Percentiles rank a stretch among this genome's conserved stretches.
Conservation (phyloP, 345 rosid species). For the Luvunga scandens region DNA sequence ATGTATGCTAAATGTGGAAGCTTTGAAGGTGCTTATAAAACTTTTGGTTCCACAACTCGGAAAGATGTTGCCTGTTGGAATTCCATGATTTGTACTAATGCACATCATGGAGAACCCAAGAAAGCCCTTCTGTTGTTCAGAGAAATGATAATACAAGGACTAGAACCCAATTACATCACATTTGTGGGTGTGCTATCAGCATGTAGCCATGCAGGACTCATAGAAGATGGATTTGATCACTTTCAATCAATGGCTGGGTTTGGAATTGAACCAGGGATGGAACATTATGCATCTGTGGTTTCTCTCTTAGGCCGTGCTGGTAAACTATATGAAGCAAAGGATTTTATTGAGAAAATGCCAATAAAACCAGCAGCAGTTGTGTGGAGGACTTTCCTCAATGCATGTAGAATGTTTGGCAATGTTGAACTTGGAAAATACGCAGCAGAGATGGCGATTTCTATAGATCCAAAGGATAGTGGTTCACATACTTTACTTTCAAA, state of each 20-base stretch:
- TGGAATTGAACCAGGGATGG: conserved; percentile 59
- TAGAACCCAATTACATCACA: conserved; percentile 63
- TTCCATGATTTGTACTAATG: conserved; percentile 61
- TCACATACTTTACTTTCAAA: conserved; percentile 61
- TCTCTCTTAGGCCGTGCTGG: conserved; percentile 67
- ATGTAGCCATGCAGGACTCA: conserved; percentile 68
- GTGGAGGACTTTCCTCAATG: conserved; percentile 78
- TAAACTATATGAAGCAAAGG: conserved; percentile 56
- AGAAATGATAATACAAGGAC: conserved; percentile 48
- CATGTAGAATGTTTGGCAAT: conserved; percentile 45
- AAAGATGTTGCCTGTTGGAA: conserved; percentile 72
- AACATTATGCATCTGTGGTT: conserved; percentile 68
- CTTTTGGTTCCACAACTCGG: conserved; percentile 35
- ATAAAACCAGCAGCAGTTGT: conserved; percentile 44
- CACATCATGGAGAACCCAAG: conserved; percentile 66
- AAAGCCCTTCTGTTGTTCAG: conserved; percentile 55
- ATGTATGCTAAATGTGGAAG: conserved; percentile 87
- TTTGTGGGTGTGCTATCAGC: conserved; percentile 75
- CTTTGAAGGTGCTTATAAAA: conserved; percentile 49
- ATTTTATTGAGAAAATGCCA: conserved; percentile 58
- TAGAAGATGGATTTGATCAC: conserved; percentile 51
- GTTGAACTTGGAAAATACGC: conserved; percentile 60
- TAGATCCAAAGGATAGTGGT: conserved; percentile 63
- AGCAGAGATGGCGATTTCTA: conserved; percentile 62
- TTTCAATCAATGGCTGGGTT: conserved; percentile 50